Evolutionary conservation across 1,284 basidiomycete species (phyloP), one percentile per base, ranked within the genome.

Genomic region (Heterobasidion irregulare): DNA sequence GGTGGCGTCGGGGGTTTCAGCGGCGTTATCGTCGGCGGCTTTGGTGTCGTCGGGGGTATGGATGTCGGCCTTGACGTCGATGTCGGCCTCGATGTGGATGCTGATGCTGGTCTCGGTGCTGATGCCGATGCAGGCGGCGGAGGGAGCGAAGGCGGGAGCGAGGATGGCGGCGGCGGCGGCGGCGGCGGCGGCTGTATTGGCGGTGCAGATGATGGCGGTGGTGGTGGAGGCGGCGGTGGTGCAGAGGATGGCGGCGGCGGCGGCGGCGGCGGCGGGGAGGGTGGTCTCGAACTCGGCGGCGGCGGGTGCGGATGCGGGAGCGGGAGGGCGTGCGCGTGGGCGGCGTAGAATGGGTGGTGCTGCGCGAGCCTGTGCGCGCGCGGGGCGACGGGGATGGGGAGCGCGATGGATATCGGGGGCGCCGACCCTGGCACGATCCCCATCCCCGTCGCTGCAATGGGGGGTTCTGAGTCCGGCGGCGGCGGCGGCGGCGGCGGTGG

Each of bases 81-180:
- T n/a, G 64, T 59, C 8, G n/a, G n/a, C n/a, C n/a, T n/a, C n/a
- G n/a, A n/a, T n/a, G n/a, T n/a, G n/a, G 65, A 64, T 8, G 19
- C 19, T 3, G 19, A 26, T 26, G 19, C 19, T 3, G 26, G 5
- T 2, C 3, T 5, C 26, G 65, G 58, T 12, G 63, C 64, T 12
- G 58, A 62, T 54, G 59, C 59, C 33, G 59, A 53, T n/a, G 62
- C 59, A 16, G 65, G 64, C 34, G 65, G 64, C 16, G 65, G 64
- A 15, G 67, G 65, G 0, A 64, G 64, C 8, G 66, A 60, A 2
- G 65, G 61, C n/a, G 56, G 56, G 13, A 58, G 53, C 13, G 61
- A 60, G 19, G 56, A 58, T 6, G 62, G 58, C 1, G 57, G 61
- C n/a, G 54, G 19, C 1, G 43, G 54, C 44, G 19, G 45, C 18